Evolutionary conservation across 106 monocot species (phyloP), one percentile per base, ranked within the genome.

Genomic region (Dactylorhiza incarnata): DNA sequence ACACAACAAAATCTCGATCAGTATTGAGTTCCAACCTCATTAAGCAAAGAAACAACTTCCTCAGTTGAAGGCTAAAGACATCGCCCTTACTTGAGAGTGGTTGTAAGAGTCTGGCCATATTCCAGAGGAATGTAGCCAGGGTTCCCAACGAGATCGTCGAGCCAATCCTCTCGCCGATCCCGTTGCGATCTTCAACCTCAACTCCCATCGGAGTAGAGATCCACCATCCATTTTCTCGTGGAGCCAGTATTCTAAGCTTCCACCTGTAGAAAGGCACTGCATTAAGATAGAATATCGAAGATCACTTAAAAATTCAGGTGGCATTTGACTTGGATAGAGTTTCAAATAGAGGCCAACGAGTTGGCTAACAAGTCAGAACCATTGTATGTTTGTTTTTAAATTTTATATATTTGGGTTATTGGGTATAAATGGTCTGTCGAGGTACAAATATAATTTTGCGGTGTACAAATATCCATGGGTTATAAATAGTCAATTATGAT

Each of bases 71-170:
- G 90, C 71, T 90, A 71, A 78, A 90, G 19, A 90, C 83, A 68
- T 90, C 90, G 13, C 90, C 90, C 75, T 77, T 87, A n/a, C n/a
- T n/a, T n/a, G 8, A 56, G 49, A 29, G 90, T 90, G 6, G 90
- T 87, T 2, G 63, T 85, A 46, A 85, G 29, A 16, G 81, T 77
- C 51, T 90, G 90, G 66, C 87, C 81, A 43, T 90, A 90, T 63
- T 90, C 90, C 0, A 87, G 90, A 7, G 90, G 90, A 14, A 90
- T 90, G 61, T 90, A 87, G 0, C 90, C 90, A 45, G 87, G 68
- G 20, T 87, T 90, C 3, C 90, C 90, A 0, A 87, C 90, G 19
- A 90, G 77, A 46, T 90, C 90, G 56, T 67, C 87, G 87, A 65
- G 78, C 78, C 47, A 90, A 54, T 14, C 90, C 90, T 74, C 83